Conservation (phyloP, 345 rosid genomes). For the Boechera divaricarpa region DNA sequence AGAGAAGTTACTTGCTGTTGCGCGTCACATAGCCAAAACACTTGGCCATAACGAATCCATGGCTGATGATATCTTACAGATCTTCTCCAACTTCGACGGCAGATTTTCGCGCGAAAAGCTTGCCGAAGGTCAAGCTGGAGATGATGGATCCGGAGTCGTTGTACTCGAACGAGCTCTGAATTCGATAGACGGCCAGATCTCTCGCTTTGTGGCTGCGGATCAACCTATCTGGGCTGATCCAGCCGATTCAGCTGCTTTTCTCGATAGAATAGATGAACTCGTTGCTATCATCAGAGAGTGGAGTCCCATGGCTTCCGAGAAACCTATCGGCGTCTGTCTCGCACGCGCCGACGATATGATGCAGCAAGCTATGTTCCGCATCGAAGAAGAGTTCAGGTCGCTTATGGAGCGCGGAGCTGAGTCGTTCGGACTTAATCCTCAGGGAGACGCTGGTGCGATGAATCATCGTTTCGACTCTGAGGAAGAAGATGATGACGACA, state of each 20-base stretch:
- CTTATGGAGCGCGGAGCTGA: constrained; percentile 81
- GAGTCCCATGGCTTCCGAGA: constrained; percentile 60
- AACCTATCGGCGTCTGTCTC: constrained; percentile 55
- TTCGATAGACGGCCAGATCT: constrained; percentile 75
- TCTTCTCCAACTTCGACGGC: constrained; percentile 88
- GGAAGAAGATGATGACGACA: constrained; percentile 55
- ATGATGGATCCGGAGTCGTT: constrained; percentile 53
- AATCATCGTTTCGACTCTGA: constrained; percentile 56
- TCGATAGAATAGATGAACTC: constrained; percentile 76
- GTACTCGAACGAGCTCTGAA: constrained; percentile 59
- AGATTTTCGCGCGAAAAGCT: constrained; percentile 86
- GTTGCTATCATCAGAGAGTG: constrained; percentile 57
- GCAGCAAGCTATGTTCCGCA: constrained; percentile 84
- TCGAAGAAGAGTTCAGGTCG: constrained; percentile 76
- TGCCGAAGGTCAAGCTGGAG: constrained; percentile 48
- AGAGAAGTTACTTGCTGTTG: constrained; percentile 85
- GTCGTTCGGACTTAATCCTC: constrained; percentile 53
- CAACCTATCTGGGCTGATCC: constrained; percentile 87
- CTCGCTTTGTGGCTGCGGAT: constrained; percentile 64
- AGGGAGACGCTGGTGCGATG: constrained; percentile 42
- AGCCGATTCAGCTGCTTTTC: constrained; percentile 73
- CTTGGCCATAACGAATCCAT: constrained; percentile 82
- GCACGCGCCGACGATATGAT: constrained; percentile 78
- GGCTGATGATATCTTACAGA: constrained; percentile 92
- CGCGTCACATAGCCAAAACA: constrained; percentile 91